Base-by-base conservation (phyloP, 345 rosid genomes). In the Triadica sebifera region DNA sequence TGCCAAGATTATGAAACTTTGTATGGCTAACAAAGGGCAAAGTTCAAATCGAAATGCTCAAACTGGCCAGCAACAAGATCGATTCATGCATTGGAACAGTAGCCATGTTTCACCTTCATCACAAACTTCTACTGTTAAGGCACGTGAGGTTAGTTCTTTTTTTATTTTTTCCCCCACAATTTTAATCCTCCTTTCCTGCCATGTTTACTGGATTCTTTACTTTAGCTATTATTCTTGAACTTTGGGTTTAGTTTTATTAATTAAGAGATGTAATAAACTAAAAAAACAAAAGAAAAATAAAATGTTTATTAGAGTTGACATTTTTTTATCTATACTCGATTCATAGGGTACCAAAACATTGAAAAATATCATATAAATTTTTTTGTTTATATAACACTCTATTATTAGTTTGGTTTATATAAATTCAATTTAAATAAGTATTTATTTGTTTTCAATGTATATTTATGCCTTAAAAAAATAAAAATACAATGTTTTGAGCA, bases 1-100 rank as follows among this genome's bases (percentile, higher is more conserved):
- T 4, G 86, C 87, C 70, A 93, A 83, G 88, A 90, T 93, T 72
- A 49, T 88, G 87, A 72, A 77, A 56, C 91, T 93, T 52, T 90
- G 87, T 85, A 68, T 81, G 69, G 74, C 56, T 6, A 83, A 62
- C 45, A 74, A 50, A 8, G 60, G 66, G 5, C 63, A 56, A 5
- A 20, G 15, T 15, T 41, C 12, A 12, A 19, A 46, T 46, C 5
- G 70, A 49, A 68, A 46, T 13, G 69, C 64, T 8, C 39, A 37
- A 61, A 24, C 29, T 53, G 29, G 34, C 34, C 34, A 29, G 2
- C 34, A 29, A 29, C 34, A 29, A 29, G 34, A 24, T 0, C n/a
- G 17, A 41, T 24, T 37, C 74, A 12, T 41, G 69, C 87, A 73
- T 82, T 72, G 85, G 84, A 76, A 80, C 22, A 78, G 76, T 12